Conservation (phyloP, 2,329 filamentous ascomycete genomes). For the Thelonectria discophora region DNA sequence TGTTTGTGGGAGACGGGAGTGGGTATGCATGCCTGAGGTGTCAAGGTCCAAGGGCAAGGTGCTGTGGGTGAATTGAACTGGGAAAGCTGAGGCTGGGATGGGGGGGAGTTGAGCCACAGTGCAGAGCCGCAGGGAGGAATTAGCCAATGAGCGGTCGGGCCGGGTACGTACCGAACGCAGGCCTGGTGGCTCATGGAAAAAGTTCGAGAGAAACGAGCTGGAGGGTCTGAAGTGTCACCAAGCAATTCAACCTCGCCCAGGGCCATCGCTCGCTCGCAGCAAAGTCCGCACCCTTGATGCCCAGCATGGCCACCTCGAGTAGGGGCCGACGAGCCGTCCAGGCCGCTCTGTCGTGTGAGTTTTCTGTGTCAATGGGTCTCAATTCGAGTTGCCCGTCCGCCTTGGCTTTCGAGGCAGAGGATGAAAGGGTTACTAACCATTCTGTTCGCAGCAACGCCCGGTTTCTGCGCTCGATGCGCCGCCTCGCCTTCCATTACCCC, state of each 20-base stretch:
- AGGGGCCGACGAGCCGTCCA: constrained; percentile 62
- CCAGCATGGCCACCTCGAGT: constrained; percentile 62
- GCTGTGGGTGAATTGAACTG: no score
- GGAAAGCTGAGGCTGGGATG: neutral
- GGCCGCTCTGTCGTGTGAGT: constrained; percentile 61
- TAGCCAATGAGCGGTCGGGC: neutral
- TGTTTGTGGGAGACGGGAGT: constrained; percentile 16
- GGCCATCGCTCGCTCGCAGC: constrained; percentile 28
- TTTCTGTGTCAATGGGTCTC: constrained; percentile 4
- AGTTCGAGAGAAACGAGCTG: constrained; percentile 36
- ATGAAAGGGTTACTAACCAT: constrained; percentile 4
- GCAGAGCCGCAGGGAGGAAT: neutral
- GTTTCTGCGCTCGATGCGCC: constrained; percentile 52
- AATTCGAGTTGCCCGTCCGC: constrained; percentile 33
- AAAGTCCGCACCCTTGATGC: constrained; percentile 19
- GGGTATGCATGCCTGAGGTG: constrained; percentile 42
- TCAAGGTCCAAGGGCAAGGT: neutral
- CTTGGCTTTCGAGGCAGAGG: no score
- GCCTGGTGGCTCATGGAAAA: no score
- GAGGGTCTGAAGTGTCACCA: constrained; percentile 33
- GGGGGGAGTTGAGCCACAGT: constrained; percentile 15
- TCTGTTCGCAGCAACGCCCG: constrained; percentile 37
- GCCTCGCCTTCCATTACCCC: constrained; percentile 40
- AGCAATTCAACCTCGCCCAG: neutral
- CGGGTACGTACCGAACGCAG: constrained; percentile 41